Base-by-base conservation (phyloP, 441 rosid species). In the Daphne laureola region DNA sequence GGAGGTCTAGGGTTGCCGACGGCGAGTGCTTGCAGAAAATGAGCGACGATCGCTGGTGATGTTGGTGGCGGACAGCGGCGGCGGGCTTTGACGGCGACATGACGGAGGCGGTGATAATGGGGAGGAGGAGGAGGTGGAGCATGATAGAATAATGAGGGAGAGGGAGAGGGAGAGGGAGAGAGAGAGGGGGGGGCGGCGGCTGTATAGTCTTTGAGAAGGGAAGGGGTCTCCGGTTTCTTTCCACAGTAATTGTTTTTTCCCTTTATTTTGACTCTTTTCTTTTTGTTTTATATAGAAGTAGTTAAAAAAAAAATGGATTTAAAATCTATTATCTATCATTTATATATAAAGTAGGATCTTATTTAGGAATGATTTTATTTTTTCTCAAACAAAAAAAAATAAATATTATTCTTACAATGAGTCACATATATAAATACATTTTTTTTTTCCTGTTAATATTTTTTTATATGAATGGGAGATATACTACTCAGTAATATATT, bases 1-100 rank as follows among this genome's bases (percentile, higher is more conserved):
- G 64, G 35, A 88, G 74, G 83, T 88, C 96, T 0, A 88, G 87
- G 21, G 95, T 88, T 17, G 93, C 91, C 4, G 94, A 92, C 0
- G 95, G 89, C 4, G 95, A 87, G 74, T 91, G 96, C 18, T 74
- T 83, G 68, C 97, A 87, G 47, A 67, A 75, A 41, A 75, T 61
- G 64, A 57, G 60, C 17, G 64, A 27, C 42, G 61, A 53, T 12
- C 66, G 52, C 66, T 64, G 57, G 66, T 43, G 43, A 44, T 40
- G n/a, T 64, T 52, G 2, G 57, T 18, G 54, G 35, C 73, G 11
- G 50, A 55, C 36, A 51, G 69, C n/a, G 41, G 59, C 5, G 49
- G 50, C 0, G 45, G 49, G 27, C 44, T 59, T 41, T 44, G 63
- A 18, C n/a, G 57, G 9, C 56, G 60, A 14, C n/a, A 44, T 14